Evolutionary conservation across 768 basidiomycete genomes (phyloP).

Genomic region (Boletus huronensis): DNA sequence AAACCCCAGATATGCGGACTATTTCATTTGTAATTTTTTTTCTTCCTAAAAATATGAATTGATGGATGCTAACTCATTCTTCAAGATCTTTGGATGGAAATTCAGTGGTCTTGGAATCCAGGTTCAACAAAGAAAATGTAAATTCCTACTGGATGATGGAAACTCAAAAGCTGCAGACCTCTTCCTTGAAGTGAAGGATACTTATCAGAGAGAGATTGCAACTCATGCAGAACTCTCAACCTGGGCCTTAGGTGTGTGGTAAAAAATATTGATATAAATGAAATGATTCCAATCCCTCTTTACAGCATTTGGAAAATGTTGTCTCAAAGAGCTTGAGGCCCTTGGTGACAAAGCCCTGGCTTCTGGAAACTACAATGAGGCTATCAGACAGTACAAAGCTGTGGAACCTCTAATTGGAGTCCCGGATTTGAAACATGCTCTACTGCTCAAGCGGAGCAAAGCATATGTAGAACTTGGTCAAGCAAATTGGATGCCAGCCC

Average conservation of each 20-base stretch:
- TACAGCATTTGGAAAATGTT: slow-evolving; percentile 5
- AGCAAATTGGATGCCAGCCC: slow-evolving; percentile 1
- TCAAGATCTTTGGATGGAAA: slow-evolving; percentile 22
- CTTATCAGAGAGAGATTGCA: slow-evolving; percentile 11
- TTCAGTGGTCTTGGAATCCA: slow-evolving; percentile 16
- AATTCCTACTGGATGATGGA: slow-evolving; percentile 1
- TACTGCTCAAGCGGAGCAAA: slow-evolving; percentile 16
- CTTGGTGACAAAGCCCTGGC: slow-evolving; percentile 9
- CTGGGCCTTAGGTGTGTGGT: slow-evolving; percentile 11
- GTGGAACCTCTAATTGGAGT: slow-evolving; percentile 8
- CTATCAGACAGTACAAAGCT: slow-evolving; percentile 16
- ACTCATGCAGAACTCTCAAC: slow-evolving; percentile 13
- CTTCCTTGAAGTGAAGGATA: slow-evolving; percentile 3
- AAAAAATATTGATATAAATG: neutral
- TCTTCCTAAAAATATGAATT: too few species aligned
- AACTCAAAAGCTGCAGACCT: slow-evolving; percentile 3
- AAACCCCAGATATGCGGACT: slow-evolving; percentile 12
- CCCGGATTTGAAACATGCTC: neutral
- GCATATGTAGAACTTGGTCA: neutral
- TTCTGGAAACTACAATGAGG: slow-evolving; percentile 1
- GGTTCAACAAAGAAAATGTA: slow-evolving; percentile 15
- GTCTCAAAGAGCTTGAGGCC: slow-evolving; percentile 5
- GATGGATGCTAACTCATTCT: neutral
- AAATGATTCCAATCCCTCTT: neutral
- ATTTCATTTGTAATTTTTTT: slow-evolving; percentile 13